phyloP scores from a whole-genome alignment of 2,329 filamentous ascomycete species.

The Exserohilum turcica region DNA sequence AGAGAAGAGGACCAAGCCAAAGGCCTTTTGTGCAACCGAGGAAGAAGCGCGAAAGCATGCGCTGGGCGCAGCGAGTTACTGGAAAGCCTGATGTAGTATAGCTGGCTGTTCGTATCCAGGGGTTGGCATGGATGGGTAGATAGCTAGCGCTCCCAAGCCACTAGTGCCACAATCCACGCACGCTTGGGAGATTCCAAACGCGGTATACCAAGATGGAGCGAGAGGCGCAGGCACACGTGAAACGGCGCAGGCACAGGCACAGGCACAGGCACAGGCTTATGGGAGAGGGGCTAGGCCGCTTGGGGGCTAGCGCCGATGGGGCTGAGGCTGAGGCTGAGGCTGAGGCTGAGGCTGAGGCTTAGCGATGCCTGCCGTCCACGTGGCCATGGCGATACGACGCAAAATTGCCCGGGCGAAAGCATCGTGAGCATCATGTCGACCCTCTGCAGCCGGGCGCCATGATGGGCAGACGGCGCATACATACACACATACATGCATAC shows the following conservation, averaged over 20 bases:
- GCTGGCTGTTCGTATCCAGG: too few relatives aligned
- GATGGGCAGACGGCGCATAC: too few relatives aligned
- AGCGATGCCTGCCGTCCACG: too few relatives aligned
- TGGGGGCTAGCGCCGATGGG: conserved; percentile 8
- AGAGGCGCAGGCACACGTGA: conserved; percentile 4
- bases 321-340: conserved; percentile 11
- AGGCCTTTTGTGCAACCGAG: conserved; percentile 29
- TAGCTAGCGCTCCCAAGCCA: conserved; percentile 28
- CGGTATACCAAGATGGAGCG: conserved; percentile 23
- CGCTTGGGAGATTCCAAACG: conserved; percentile 14
- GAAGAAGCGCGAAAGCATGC: conserved; percentile 26
- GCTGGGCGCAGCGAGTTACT: conserved; percentile 35
- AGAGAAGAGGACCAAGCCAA: conserved; percentile 25
- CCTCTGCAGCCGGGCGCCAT: too few relatives aligned
- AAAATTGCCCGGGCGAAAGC: conserved; percentile 1
- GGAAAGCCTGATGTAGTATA: conserved; percentile 17
- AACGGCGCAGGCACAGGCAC: too few relatives aligned
- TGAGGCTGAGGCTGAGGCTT: conserved; percentile 12
- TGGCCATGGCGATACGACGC: conserved; percentile 14
- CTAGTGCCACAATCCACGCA: conserved; percentile 27
- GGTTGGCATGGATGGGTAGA: too few relatives aligned
- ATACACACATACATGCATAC: too few relatives aligned
- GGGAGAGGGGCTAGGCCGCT: neutral
- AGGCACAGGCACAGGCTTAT: too few relatives aligned
- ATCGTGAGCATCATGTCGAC: too few relatives aligned